These are phyloP conservation scores for Cryphonectria parasitica DNA, from an alignment of 2,329 filamentous ascomycete species.

Conservation along the genomic window DNA sequence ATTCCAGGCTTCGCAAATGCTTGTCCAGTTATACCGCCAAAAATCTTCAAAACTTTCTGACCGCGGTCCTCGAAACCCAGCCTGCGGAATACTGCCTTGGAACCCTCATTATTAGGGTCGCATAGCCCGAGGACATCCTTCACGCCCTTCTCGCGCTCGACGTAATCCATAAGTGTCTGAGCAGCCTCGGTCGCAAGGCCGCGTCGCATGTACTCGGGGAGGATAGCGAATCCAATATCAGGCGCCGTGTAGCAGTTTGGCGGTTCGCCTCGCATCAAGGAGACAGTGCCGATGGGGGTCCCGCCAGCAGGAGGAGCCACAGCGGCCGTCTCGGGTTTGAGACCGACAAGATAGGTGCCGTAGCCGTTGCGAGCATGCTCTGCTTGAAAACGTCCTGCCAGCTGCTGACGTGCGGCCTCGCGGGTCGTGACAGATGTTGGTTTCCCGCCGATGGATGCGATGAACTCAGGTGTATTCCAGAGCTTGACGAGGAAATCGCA, in stretches of 20 bases:
- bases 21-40: background rate
- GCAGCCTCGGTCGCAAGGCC: constrained; percentile 30
- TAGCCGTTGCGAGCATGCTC: constrained; percentile 35
- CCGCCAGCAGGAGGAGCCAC: background rate
- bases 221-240: constrained; percentile 29
- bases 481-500: constrained; percentile 37
- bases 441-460: constrained; percentile 28
- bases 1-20: background rate
- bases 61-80: constrained; percentile 29
- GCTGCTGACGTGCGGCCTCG: constrained; percentile 29
- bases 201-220: constrained; percentile 26
- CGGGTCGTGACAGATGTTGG: constrained; percentile 31
- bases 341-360: constrained; percentile 36
- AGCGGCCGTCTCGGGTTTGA: background rate
- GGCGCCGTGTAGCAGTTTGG: constrained; percentile 29
- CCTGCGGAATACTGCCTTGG: constrained; percentile 25
- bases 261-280: constrained; percentile 31
- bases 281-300: constrained; percentile 35
- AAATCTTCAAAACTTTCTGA: constrained; percentile 19
- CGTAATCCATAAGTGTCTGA: constrained; percentile 24
- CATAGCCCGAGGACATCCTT: constrained; percentile 27
- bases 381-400: constrained; percentile 26
- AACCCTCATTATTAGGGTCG: constrained; percentile 23
- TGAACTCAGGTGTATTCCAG: constrained; percentile 34
- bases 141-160: constrained; percentile 14